Percentiles rank a stretch among this genome's conserved stretches.
These are phyloP conservation scores for Colletotrichum sp. DNA, from an alignment of 2,329 filamentous ascomycete genomes.

Conservation along the genomic window DNA sequence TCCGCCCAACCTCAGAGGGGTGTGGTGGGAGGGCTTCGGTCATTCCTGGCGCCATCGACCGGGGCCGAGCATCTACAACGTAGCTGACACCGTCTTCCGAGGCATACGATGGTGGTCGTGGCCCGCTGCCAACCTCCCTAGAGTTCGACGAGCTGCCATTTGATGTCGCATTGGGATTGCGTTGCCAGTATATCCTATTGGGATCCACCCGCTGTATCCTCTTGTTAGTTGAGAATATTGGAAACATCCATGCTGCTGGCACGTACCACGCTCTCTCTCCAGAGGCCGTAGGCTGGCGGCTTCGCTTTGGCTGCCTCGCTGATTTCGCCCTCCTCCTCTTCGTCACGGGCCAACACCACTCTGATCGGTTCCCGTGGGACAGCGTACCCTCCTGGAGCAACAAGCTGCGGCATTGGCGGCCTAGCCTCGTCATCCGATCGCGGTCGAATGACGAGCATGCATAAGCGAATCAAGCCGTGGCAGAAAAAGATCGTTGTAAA, in stretches of 20 bases:
- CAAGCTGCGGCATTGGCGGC: slow-evolving; percentile 43
- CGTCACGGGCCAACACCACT: slow-evolving; percentile 76
- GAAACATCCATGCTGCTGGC: not conserved
- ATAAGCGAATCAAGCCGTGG: slow-evolving; percentile 77
- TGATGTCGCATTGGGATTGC: slow-evolving; percentile 52
- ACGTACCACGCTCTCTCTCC: slow-evolving; percentile 81
- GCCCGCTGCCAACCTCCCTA: slow-evolving; percentile 29
- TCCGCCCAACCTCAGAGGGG: slow-evolving; percentile 48
- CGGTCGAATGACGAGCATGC: slow-evolving; percentile 66
- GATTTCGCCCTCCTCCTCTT: slow-evolving; percentile 61
- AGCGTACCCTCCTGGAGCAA: slow-evolving; percentile 68
- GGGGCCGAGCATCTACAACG: slow-evolving; percentile 69
- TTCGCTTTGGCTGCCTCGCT: slow-evolving; percentile 62
- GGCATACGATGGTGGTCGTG: slow-evolving; percentile 75
- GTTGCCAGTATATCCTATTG: slow-evolving; percentile 81
- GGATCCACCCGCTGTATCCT: slow-evolving; percentile 72
- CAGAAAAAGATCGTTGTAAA: slow-evolving; percentile 80
- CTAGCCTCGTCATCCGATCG: slow-evolving; percentile 21
- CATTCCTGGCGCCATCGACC: slow-evolving; percentile 55
- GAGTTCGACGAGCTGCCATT: not conserved
- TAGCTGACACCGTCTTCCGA: slow-evolving; percentile 79
- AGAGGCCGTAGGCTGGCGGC: slow-evolving; percentile 86
- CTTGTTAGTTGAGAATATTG: not conserved
- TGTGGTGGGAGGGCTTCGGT: slow-evolving; percentile 43
- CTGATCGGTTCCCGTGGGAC: slow-evolving; percentile 77